A percentile compares a stretch with the other conserved stretches of the same genome.
Conservation (phyloP, 495 filamentous ascomycete genomes). For the Aspergillus coremiiformis region DNA sequence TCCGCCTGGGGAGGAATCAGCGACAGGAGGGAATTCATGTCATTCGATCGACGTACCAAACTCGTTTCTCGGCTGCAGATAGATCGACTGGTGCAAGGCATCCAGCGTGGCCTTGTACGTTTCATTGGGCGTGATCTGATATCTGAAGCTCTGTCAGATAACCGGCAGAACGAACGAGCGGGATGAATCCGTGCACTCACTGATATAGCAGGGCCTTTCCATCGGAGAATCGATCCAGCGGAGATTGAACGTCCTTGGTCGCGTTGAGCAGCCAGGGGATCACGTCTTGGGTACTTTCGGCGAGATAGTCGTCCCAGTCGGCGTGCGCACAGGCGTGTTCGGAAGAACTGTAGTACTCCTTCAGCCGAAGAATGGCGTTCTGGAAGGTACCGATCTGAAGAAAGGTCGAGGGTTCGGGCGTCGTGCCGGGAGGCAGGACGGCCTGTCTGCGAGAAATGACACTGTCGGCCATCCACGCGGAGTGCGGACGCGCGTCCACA, state of each 20-base stretch:
- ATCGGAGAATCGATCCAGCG: constrained; percentile 33
- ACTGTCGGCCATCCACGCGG: constrained; percentile 42
- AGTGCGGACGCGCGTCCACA: constrained; percentile 22
- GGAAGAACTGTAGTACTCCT: constrained; percentile 17
- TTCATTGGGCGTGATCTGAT: constrained; percentile 21
- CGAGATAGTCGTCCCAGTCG: constrained; percentile 14
- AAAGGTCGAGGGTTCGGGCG: constrained; percentile 23
- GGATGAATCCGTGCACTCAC: too few relatives aligned
- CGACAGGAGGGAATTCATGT: too few relatives aligned
- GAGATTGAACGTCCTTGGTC: constrained; percentile 24
- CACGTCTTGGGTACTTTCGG: constrained; percentile 23
- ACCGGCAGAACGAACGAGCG: too few relatives aligned
- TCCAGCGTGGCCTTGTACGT: constrained; percentile 36
- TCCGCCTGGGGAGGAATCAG: constrained; percentile 27
- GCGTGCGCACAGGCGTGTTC: constrained; percentile 6
- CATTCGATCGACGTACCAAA: constrained; percentile 10
- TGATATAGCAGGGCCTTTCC: constrained; percentile 33
- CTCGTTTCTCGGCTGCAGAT: constrained; percentile 40
- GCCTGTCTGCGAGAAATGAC: constrained; percentile 40
- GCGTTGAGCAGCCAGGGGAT: constrained; percentile 24
- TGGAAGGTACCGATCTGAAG: constrained; percentile 38
- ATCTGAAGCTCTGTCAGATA: constrained; percentile 9
- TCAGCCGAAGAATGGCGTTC: constrained; percentile 27
- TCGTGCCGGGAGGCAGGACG: constrained; percentile 18
- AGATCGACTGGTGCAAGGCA: constrained; percentile 39